Conservation (phyloP, 2,329 filamentous ascomycete species). For the Exophiala sideris region DNA sequence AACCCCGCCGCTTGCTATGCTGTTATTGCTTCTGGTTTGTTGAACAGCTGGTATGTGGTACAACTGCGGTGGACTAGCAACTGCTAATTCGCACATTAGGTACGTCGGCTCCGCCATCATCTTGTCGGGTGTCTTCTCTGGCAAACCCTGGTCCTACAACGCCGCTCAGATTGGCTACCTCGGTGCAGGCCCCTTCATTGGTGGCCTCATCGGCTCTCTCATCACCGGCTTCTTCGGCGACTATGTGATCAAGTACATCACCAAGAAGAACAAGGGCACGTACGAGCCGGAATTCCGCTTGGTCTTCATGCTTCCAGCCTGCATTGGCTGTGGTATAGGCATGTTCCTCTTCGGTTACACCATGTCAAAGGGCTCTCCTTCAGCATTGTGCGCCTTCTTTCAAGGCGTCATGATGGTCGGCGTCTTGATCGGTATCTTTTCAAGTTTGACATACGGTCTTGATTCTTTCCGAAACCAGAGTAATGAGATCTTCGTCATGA, state of each 20-base stretch:
- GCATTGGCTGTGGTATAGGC: slow-evolving; percentile 27
- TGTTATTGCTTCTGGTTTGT: slow-evolving; percentile 20
- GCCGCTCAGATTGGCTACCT: slow-evolving; percentile 31
- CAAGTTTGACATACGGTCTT: slow-evolving; percentile 27
- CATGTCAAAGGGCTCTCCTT: slow-evolving; percentile 18
- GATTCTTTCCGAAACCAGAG: slow-evolving; percentile 31
- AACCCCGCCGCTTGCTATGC: slow-evolving; percentile 31
- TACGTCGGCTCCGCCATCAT: slow-evolving; percentile 28
- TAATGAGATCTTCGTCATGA: slow-evolving; percentile 33
- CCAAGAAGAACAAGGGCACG: slow-evolving; percentile 42
- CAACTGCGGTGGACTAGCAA: neutral
- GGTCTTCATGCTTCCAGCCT: slow-evolving; percentile 27
- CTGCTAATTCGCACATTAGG: slow-evolving; percentile 4
- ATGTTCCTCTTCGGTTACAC: slow-evolving; percentile 33
- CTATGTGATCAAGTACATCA: slow-evolving; percentile 36
- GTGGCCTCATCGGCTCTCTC: slow-evolving; percentile 32
- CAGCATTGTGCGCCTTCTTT: slow-evolving; percentile 30
- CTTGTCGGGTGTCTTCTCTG: slow-evolving; percentile 33
- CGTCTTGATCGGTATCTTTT: slow-evolving; percentile 31
- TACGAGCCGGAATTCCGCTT: slow-evolving; percentile 33
- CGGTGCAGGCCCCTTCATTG: slow-evolving; percentile 19
- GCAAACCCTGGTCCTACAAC: slow-evolving; percentile 32
- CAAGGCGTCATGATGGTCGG: slow-evolving; percentile 32
- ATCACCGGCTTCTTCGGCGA: slow-evolving; percentile 38
- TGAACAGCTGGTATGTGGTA: slow-evolving; percentile 29